phyloP scores from a whole-genome alignment of 768 basidiomycete genomes.

The Lactifluus pinguis region DNA sequence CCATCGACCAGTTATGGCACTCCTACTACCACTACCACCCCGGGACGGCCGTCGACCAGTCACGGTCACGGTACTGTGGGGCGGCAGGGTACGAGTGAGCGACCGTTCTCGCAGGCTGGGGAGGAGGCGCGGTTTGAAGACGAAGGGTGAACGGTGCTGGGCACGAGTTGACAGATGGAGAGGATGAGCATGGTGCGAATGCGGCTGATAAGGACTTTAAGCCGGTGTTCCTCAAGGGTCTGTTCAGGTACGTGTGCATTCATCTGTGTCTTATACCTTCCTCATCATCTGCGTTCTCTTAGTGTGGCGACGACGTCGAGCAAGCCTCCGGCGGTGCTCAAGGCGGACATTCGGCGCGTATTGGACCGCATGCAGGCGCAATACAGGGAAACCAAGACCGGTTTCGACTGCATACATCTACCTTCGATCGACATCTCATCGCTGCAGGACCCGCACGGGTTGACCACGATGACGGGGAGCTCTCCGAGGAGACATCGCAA shows the following conservation, averaged over 20 bases:
- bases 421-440: constrained; percentile 90
- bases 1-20: constrained; percentile 44
- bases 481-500: constrained; percentile 31
- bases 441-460: constrained; percentile 34
- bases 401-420: constrained; percentile 93
- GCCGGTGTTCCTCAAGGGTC: constrained; percentile 89
- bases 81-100: background rate
- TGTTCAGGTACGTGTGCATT: constrained; percentile 65
- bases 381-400: constrained; percentile 81
- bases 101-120: constrained; percentile 42
- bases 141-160: background rate
- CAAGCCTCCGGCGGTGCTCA: constrained; percentile 71
- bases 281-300: constrained; percentile 1
- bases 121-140: constrained; percentile 15
- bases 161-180: constrained; percentile 7
- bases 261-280: background rate
- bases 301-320: constrained; percentile 95
- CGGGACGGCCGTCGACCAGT: constrained; percentile 20
- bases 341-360: constrained; percentile 76
- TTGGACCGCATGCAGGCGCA: constrained; percentile 93
- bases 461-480: constrained; percentile 20
- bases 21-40: background rate
- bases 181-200: constrained; percentile 8
- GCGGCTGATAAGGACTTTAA: constrained; percentile 67
- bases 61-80: constrained; percentile 9